Percentiles rank a stretch among this genome's conserved stretches.
phyloP scores from a whole-genome alignment of 352 stramenopile genomes.

The Elongisporangium senticosum region DNA sequence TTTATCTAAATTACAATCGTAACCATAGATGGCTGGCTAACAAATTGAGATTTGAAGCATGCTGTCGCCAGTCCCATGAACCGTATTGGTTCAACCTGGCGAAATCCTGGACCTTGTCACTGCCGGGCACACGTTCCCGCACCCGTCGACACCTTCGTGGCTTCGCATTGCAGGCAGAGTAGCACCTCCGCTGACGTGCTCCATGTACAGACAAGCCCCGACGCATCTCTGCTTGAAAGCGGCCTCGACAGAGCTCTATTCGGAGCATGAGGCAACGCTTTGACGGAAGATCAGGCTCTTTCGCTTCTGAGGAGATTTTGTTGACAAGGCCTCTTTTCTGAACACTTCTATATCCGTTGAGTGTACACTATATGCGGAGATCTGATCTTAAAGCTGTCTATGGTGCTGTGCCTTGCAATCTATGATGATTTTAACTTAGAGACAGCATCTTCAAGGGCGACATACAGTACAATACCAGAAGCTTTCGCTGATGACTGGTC shows the following conservation, averaged over 20 bases:
- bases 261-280: not conserved
- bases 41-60: not conserved
- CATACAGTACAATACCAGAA: not conserved
- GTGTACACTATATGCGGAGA: not conserved
- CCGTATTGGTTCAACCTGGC: not conserved
- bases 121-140: not conserved
- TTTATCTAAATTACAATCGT: not conserved
- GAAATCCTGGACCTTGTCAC: not conserved
- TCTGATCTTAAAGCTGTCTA: not conserved
- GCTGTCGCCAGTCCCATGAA: not conserved
- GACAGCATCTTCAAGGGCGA: not conserved
- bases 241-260: not conserved
- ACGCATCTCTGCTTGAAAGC: not conserved
- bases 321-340: not conserved
- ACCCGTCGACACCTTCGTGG: not conserved
- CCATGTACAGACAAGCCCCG: not conserved
- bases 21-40: not conserved
- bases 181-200: not conserved
- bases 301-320: not conserved
- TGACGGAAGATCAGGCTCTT: not conserved
- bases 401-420: not conserved
- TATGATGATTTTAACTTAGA: not conserved
- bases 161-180: not conserved
- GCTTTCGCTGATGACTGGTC: not conserved
- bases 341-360: not conserved